These are phyloP conservation scores for Calonectria hawksworthii DNA, from an alignment of 2,329 filamentous ascomycete species.

Conservation along the genomic window DNA sequence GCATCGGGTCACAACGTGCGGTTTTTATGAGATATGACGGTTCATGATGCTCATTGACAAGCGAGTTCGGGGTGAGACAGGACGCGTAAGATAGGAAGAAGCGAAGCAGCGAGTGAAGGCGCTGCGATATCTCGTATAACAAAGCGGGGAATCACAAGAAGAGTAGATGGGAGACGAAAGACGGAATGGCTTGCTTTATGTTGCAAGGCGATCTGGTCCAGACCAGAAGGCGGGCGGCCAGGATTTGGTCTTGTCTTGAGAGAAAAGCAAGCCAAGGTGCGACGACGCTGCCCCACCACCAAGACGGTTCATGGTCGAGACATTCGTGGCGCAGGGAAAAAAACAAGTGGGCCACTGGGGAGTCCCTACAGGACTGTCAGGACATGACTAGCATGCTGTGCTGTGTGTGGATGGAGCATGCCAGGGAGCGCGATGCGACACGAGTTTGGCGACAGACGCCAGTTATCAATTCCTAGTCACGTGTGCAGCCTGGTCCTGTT, in stretches of 20 bases:
- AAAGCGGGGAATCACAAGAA: neutral
- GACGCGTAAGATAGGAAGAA: conserved; percentile 3
- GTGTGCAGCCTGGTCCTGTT: neutral
- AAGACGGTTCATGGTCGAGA: conserved; percentile 23
- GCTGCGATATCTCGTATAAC: neutral
- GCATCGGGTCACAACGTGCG: conserved; percentile 16
- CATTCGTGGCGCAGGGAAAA: conserved; percentile 23
- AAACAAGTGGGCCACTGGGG: conserved; percentile 28
- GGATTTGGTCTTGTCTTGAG: conserved; percentile 25
- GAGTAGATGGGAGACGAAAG: neutral
- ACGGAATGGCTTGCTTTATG: conserved; percentile 3
- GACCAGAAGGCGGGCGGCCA: conserved; percentile 17
- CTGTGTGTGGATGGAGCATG: conserved; percentile 7
- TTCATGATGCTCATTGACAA: conserved; percentile 26
- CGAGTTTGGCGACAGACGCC: conserved; percentile 10
- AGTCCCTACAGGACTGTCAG: neutral
- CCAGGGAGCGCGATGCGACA: neutral
- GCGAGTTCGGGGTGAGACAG: conserved; percentile 19
- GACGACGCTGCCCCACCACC: conserved; percentile 32
- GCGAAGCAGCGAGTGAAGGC: neutral
- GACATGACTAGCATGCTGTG: conserved; percentile 18
- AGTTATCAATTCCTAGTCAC: neutral
- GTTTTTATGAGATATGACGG: conserved; percentile 26
- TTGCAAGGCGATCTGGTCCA: conserved; percentile 21
- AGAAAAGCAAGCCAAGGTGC: conserved; percentile 24